Base-by-base conservation (phyloP, 148 eudicot species). In the Vaccinium vitisidaea region DNA sequence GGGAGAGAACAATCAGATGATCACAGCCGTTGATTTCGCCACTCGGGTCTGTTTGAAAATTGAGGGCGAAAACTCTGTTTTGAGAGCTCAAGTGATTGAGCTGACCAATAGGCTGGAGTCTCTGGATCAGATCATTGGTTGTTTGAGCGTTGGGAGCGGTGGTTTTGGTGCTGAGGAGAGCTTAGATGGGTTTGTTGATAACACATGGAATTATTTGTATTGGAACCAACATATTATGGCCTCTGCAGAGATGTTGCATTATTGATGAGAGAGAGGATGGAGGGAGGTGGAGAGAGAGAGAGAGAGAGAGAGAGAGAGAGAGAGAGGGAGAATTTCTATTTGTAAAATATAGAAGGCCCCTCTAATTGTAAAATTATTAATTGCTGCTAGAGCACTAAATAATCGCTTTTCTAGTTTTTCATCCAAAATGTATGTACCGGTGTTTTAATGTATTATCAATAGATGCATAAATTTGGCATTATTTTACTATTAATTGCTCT, bases 41-140 rank as follows among this genome's bases (percentile, higher is more conserved):
- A 86, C 92, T 1, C 92, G 93, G 69, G 84, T 88, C 56, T 93
- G 36, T 67, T 54, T 88, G 46, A 88, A 82, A 54, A 50, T 92
- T 58, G 98, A 95, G 49, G 87, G 90, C 0, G 94, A 92, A 54
- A 95, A 95, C 79, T 86, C 87, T 1, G 82, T 95, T 56, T 84
- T 95, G 69, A 90, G 93, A 79, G 95, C 95, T 43, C 98, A 92
- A 54, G 89, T 87, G 90, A 84, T 89, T 7, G 98, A 95, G 89
- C 93, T 95, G 14, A 90, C 86, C 84, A 84, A 81, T 87, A 86
- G 94, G 55, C 78, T 95, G 82, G 84, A 92, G 88, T 91, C 92
- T 2, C 88, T 95, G 23, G 89, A 88, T 54, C 93, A 95, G 84
- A 92, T 93, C 30, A 87, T 80, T 75, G 71, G 67, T 39, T 84